Percentiles rank a stretch among this genome's conserved stretches.
Conservation (phyloP, 1,284 basidiomycete genomes). For the Apiotrichum brassicae region DNA sequence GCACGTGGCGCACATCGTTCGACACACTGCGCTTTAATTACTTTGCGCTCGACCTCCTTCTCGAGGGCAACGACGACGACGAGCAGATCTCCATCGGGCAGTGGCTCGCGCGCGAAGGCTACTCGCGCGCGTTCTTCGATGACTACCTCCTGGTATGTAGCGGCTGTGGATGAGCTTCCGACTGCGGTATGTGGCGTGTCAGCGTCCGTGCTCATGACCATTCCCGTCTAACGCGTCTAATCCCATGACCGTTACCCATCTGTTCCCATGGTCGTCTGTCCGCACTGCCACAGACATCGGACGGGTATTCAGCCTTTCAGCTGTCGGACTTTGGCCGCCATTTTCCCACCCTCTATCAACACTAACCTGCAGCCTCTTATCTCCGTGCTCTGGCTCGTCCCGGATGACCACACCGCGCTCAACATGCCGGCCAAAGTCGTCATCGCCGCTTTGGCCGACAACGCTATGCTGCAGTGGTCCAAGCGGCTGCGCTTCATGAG, state of each 20-base stretch:
- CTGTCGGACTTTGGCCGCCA: too few relatives aligned
- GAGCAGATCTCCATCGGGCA: slow-evolving; percentile 59
- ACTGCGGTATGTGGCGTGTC: too few relatives aligned
- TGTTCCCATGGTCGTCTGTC: too few relatives aligned
- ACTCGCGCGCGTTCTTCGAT: slow-evolving; percentile 63
- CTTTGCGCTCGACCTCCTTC: slow-evolving; percentile 50
- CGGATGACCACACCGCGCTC: slow-evolving; percentile 12
- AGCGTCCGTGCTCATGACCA: too few relatives aligned
- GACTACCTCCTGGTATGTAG: slow-evolving; percentile 73
- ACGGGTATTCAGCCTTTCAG: too few relatives aligned
- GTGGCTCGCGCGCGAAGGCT: slow-evolving; percentile 62
- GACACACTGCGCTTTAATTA: slow-evolving; percentile 74
- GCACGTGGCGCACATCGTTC: slow-evolving; percentile 69
- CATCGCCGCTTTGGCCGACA: background rate
- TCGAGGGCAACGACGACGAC: slow-evolving; percentile 16
- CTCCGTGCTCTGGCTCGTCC: slow-evolving; percentile 6
- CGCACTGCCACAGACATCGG: too few relatives aligned
- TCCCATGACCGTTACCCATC: too few relatives aligned
- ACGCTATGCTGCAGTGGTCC: background rate
- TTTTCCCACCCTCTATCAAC: too few relatives aligned
- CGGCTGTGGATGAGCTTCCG: too few relatives aligned
- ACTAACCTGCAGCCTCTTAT: slow-evolving; percentile 8
- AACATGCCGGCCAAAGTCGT: slow-evolving; percentile 10
- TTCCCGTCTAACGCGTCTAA: too few relatives aligned
- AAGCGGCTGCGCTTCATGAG: slow-evolving; percentile 68